Conservation (phyloP, 2,329 filamentous ascomycete species). For the Thermoascus crustaceus region DNA sequence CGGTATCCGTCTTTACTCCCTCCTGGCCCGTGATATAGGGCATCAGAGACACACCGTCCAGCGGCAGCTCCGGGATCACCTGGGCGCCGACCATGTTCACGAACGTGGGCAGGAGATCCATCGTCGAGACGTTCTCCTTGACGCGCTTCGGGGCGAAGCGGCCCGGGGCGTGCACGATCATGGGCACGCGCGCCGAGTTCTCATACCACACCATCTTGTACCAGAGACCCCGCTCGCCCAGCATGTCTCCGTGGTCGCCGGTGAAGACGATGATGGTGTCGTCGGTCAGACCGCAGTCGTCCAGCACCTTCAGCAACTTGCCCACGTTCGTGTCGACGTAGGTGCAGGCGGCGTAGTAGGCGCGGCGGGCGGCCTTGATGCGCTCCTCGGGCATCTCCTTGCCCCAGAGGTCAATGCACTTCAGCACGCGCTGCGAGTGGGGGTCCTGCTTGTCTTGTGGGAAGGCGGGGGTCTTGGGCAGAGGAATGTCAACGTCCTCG, state of each 20-base stretch:
- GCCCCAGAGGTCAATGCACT: conserved; percentile 79
- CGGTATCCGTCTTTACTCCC: conserved; percentile 61
- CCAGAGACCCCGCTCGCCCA: conserved; percentile 86
- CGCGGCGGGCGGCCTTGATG: conserved; percentile 73
- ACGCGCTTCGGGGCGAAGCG: conserved; percentile 69
- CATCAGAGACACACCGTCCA: conserved; percentile 75
- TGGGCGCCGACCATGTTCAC: conserved; percentile 71
- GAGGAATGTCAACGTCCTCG: conserved; percentile 75
- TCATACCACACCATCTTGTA: conserved; percentile 98
- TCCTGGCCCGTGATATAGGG: conserved; percentile 60
- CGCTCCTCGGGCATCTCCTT: conserved; percentile 77
- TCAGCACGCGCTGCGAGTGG: conserved; percentile 78
- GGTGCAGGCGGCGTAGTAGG: conserved; percentile 87
- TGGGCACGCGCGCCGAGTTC: conserved; percentile 78
- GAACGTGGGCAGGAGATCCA: conserved; percentile 83
- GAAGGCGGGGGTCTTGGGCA: conserved; percentile 65
- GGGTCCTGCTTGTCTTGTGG: conserved; percentile 74
- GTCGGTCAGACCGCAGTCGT: conserved; percentile 69
- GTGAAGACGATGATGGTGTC: conserved; percentile 89
- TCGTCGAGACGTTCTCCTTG: conserved; percentile 75
- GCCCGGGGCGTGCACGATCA: conserved; percentile 73
- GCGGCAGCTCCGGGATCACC: conserved; percentile 62
- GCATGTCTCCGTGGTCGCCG: conserved; percentile 92
- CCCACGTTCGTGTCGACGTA: conserved; percentile 93
- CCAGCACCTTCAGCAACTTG: conserved; percentile 66